These are phyloP conservation scores for Metschnikowia bowlesiae DNA, from an alignment of 805 yeast genomes.

Conservation along the genomic window DNA sequence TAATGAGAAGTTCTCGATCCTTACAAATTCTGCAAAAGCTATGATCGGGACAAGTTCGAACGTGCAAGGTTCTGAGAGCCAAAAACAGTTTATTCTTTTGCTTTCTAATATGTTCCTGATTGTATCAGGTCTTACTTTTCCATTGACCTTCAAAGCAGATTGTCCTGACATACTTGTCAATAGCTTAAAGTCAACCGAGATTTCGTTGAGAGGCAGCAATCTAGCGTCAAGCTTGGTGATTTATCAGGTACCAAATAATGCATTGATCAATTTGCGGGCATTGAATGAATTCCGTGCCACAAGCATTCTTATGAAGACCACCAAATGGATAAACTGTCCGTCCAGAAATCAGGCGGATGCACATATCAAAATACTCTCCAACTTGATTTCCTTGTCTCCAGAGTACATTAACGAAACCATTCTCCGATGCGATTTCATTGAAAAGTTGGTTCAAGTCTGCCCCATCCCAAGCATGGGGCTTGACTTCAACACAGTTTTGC, in stretches of 20 bases:
- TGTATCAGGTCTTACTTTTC: constrained; percentile 34
- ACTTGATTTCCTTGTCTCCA: constrained; percentile 29
- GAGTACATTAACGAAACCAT: constrained; percentile 31
- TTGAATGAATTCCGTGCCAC: constrained; percentile 36
- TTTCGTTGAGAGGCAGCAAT: constrained; percentile 52
- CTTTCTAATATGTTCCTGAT: constrained; percentile 34
- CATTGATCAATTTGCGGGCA: constrained; percentile 54
- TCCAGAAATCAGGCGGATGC: constrained; percentile 23
- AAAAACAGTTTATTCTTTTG: constrained; percentile 25
- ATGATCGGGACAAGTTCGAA: constrained; percentile 22
- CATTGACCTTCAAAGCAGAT: constrained; percentile 34
- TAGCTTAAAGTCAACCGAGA: constrained; percentile 62
- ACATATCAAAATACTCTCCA: constrained; percentile 31
- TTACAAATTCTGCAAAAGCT: constrained; percentile 26
- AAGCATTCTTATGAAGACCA: constrained; percentile 30
- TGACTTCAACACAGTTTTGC: constrained; percentile 44
- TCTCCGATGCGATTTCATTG: constrained; percentile 49
- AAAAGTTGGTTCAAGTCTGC: constrained; percentile 43
- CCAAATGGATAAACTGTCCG: constrained; percentile 32
- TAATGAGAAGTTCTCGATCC: constrained; percentile 20
- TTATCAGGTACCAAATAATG: constrained; percentile 58
- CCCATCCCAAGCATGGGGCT: constrained; percentile 46
- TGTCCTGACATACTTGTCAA: constrained; percentile 42
- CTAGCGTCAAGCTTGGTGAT: constrained; percentile 42
- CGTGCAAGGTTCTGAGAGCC: constrained; percentile 10